Conservation (phyloP, 495 filamentous ascomycete species). For the Schizothecium vesticola region DNA sequence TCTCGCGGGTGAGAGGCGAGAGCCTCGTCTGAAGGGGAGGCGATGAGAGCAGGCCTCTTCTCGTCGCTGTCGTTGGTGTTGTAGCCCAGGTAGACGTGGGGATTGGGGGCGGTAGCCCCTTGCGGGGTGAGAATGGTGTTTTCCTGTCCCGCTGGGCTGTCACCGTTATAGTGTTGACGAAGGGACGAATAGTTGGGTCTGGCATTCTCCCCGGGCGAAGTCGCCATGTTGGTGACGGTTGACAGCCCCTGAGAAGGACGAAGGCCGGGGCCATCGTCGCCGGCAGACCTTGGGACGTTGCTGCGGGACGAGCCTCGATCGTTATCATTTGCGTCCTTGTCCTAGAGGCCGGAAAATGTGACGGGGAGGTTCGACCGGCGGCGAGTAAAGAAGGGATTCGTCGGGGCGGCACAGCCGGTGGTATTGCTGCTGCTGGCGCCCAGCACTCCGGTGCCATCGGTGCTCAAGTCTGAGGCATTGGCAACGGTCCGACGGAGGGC, state of each 20-base stretch:
- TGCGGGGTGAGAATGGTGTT: background rate
- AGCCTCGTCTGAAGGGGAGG: background rate
- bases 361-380: constrained; percentile 22
- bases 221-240: background rate
- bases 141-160: background rate
- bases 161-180: background rate
- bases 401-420: background rate
- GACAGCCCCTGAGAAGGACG: background rate
- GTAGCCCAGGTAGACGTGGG: background rate
- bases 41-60: background rate
- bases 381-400: constrained; percentile 5
- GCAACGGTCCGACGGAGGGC: constrained; percentile 1
- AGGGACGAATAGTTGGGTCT: background rate
- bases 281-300: background rate
- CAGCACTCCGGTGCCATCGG: background rate
- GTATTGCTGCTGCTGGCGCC: background rate
- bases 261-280: background rate
- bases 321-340: constrained; percentile 21
- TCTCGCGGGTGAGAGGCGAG: background rate
- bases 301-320: background rate
- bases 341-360: constrained; percentile 27
- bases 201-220: background rate
- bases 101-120: background rate
- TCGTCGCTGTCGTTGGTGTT: background rate
- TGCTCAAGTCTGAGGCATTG: background rate